Conservation (phyloP, 306 rosid species). For the Acacia acuminata region DNA sequence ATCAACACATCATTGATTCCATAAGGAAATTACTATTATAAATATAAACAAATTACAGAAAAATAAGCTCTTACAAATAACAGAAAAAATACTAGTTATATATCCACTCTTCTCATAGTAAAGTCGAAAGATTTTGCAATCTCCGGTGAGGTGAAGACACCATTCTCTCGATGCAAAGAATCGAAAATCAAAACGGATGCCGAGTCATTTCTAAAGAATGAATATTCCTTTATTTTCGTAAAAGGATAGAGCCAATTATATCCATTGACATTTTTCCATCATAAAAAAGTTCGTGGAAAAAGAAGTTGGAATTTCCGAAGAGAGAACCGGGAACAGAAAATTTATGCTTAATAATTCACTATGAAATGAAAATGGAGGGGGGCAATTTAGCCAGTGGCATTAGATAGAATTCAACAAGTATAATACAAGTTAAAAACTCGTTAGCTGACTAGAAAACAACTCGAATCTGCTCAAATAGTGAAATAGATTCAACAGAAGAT, state of each 20-base stretch:
- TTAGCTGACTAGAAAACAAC: not conserved
- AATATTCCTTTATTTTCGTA: not conserved
- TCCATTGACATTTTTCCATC: not conserved
- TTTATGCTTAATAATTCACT: not conserved
- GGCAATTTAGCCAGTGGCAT: not conserved
- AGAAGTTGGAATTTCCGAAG: not conserved
- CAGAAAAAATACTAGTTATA: slow-evolving; percentile 64
- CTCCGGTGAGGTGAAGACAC: slow-evolving; percentile 76
- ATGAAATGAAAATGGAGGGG: not conserved
- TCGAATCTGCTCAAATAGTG: not conserved
- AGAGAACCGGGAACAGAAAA: not conserved
- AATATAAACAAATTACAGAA: not conserved
- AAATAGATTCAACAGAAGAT: not conserved
- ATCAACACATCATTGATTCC: not conserved
- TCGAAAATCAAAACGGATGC: slow-evolving; percentile 44
- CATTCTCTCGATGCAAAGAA: slow-evolving; percentile 70
- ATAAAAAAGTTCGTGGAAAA: not conserved
- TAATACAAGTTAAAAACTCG: not conserved
- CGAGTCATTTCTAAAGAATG: not conserved
- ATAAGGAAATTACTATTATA: not conserved
- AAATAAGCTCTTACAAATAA: not conserved
- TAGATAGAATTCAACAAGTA: not conserved
- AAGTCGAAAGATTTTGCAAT: slow-evolving; percentile 78
- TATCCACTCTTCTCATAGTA: slow-evolving; percentile 76
- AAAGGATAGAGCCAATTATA: not conserved